Conservation (phyloP, 257 asterid species). For the Osmanthus fragrans region DNA sequence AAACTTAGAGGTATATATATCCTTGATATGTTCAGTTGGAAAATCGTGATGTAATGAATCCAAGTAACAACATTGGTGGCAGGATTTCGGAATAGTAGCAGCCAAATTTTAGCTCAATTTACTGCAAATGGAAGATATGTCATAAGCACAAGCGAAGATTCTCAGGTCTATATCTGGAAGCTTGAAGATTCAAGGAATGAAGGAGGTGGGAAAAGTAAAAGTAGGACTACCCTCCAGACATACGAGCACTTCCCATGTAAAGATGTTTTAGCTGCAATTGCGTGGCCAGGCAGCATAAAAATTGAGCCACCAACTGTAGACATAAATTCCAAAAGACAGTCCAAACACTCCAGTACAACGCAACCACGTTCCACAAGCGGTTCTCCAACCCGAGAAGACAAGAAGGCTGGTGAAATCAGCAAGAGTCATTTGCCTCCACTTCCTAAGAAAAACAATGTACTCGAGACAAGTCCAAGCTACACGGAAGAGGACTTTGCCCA, state of each 20-base stretch:
- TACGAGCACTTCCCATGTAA: conserved; percentile 80
- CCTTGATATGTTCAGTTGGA: neutral
- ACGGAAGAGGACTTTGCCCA: conserved; percentile 53
- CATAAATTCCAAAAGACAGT: conserved; percentile 70
- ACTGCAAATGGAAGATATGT: conserved; percentile 72
- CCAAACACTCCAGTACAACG: conserved; percentile 47
- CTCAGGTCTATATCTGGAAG: conserved; percentile 83
- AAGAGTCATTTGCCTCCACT: conserved; percentile 67
- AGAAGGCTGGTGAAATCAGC: conserved; percentile 35
- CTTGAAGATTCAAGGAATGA: conserved; percentile 50
- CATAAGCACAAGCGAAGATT: conserved; percentile 89
- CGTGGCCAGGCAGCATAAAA: conserved; percentile 71
- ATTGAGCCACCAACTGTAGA: conserved; percentile 70
- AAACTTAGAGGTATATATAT: conserved; percentile 65
- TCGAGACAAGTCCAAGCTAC: conserved; percentile 34
- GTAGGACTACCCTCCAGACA: conserved; percentile 36
- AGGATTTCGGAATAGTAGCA: conserved; percentile 83
- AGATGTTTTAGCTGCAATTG: conserved; percentile 79
- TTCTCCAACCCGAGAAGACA: conserved; percentile 47
- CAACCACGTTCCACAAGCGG: conserved; percentile 24
- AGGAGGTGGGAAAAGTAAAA: conserved; percentile 41
- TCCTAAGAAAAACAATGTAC: conserved; percentile 42
- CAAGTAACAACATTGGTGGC: conserved; percentile 6
- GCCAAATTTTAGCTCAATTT: conserved; percentile 81
- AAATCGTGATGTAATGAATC: neutral